These are phyloP conservation scores for Carex myosuroides DNA, from an alignment of 176 grass and related monocot species.

Conservation along the genomic window DNA sequence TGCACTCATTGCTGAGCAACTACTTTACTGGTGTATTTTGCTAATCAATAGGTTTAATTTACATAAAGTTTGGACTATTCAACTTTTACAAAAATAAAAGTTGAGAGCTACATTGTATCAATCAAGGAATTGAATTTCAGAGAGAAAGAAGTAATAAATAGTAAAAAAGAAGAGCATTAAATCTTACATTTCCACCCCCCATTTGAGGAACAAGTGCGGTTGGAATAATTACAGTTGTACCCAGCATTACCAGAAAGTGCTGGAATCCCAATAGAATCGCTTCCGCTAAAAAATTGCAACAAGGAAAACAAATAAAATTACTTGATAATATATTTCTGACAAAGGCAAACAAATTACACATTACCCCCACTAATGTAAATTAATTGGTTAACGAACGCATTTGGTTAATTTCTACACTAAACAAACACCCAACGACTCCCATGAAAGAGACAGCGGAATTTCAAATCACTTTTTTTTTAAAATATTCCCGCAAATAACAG, in stretches of 20 bases:
- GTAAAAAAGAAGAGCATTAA: not conserved
- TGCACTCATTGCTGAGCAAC: not conserved
- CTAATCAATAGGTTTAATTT: not conserved
- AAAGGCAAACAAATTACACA: not conserved
- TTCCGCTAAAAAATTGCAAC: slow-evolving; percentile 49
- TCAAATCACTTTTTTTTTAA: not conserved
- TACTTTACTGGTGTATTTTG: not conserved
- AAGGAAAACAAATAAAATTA: not conserved
- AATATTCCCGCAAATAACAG: not conserved
- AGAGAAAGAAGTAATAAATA: not conserved
- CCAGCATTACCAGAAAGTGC: slow-evolving; percentile 95
- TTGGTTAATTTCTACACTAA: not conserved
- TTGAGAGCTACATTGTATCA: not conserved
- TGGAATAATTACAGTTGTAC: slow-evolving; percentile 94
- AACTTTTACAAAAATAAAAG: not conserved
- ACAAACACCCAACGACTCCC: not conserved
- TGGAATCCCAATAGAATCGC: slow-evolving; percentile 98
- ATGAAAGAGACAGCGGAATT: not conserved
- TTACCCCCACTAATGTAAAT: not conserved
- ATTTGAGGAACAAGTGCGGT: slow-evolving; percentile 98
- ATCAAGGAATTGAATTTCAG: not conserved
- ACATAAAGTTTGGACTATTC: not conserved
- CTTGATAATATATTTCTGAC: too few relatives aligned
- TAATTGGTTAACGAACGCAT: not conserved
- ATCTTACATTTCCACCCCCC: slow-evolving; percentile 93